Conservation (phyloP, 1,284 basidiomycete species). For the Microbotryomycetes sp. region DNA sequence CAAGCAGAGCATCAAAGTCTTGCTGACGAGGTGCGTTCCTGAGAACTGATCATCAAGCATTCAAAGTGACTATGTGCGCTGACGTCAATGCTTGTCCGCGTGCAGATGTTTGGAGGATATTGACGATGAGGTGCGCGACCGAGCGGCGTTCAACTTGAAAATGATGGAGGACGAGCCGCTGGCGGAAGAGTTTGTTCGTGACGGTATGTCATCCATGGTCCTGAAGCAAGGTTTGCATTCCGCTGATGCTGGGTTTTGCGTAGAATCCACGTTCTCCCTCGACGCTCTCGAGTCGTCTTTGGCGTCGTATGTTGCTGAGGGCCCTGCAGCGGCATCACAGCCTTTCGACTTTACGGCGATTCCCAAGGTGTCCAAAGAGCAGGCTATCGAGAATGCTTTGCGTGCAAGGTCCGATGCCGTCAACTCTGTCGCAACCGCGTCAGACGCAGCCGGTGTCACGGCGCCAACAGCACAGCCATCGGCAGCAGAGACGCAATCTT, state of each 20-base stretch:
- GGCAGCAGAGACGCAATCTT: conserved; percentile 72
- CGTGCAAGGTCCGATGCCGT: conserved; percentile 43
- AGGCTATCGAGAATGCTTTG: conserved; percentile 75
- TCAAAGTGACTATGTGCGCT: too few relatives aligned
- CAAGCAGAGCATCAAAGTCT: conserved; percentile 76
- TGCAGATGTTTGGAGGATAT: conserved; percentile 91
- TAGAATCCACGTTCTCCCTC: conserved; percentile 86
- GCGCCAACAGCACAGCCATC: conserved; percentile 42
- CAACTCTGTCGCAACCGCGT: conserved; percentile 12
- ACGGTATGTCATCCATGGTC: conserved; percentile 54
- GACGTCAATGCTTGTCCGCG: neutral
- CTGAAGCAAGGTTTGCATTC: neutral
- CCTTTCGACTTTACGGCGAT: conserved; percentile 74
- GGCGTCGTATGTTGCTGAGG: conserved; percentile 78
- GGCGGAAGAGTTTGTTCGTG: conserved; percentile 79
- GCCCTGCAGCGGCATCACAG: conserved; percentile 52
- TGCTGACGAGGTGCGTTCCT: conserved; percentile 62
- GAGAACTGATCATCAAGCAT: neutral
- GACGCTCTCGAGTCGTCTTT: conserved; percentile 77
- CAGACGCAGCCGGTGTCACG: conserved; percentile 7
- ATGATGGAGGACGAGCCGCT: conserved; percentile 71
- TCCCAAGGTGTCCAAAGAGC: conserved; percentile 83
- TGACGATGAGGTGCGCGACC: conserved; percentile 97
- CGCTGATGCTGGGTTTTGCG: conserved; percentile 4
- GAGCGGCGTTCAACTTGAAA: conserved; percentile 88